Base-by-base conservation (phyloP, 2,329 filamentous ascomycete species). In the Trichophyton simii region DNA sequence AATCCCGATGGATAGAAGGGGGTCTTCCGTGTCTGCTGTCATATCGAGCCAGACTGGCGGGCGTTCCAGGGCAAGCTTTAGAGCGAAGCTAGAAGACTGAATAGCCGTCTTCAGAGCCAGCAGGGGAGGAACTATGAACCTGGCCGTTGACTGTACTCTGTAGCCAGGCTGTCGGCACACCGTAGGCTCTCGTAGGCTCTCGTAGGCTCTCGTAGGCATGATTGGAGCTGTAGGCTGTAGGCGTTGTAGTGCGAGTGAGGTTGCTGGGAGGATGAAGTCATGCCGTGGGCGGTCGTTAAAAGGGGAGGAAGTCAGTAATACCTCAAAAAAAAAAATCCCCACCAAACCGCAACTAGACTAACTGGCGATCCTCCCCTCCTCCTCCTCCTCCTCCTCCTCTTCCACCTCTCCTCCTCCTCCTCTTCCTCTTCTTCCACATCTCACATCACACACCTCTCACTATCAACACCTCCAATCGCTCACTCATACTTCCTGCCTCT, bases 341-440 rank as follows among this genome's bases (percentile, higher is more conserved):
- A 54, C 50, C 50, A 31, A 36, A 36, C 34, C 34, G 8, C 34
- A 36, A 36, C 50, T 34, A 6, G 25, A 18, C 50, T 36, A 55
- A 18, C 50, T 36, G 50, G 50, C 57, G 42, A 60, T 36, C 38
- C 34, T 48, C 42, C 46, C 34, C 58, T 48, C 58, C 58, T 44
- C 58, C 7, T n/a, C 20, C 58, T 44, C 58, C 7, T n/a, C 20
- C 46, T 22, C 34, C 58, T 48, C 58, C 58, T 44, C 58, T 7
- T n/a, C 20, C 22, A 5, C 48, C 13, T 46, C 57, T 22, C 34
- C 9, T 42, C 15, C 34, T 44, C 34, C 11, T 18, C 22, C 52
- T 34, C 31, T 42, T 42, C 18, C n/a, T 60, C 31, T 54, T 52
- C 55, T 34, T 20, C 25, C 9, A 11, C 50, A 13, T 9, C 13